Percentiles rank a stretch among this genome's conserved stretches.
Evolutionary conservation across 768 basidiomycete species (phyloP).

Genomic region (Russula emetica): DNA sequence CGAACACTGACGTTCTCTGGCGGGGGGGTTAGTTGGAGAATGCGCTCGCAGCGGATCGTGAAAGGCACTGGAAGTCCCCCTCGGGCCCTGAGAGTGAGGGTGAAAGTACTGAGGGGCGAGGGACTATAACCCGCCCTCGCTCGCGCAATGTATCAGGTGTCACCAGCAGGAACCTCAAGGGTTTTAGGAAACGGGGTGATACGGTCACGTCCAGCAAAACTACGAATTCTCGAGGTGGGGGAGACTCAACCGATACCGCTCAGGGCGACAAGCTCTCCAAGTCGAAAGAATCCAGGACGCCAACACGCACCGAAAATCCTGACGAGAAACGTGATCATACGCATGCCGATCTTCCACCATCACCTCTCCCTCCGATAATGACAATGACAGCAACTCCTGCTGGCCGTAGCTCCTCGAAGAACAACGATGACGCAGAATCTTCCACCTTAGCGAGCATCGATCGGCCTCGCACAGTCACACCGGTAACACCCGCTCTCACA

Average conservation of each 20-base stretch:
- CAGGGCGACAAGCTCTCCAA: constrained; percentile 27
- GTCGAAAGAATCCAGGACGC: constrained; percentile 5
- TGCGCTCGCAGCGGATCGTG: constrained; percentile 60
- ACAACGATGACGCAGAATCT: not conserved
- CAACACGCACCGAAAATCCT: constrained; percentile 13
- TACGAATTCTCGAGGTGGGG: constrained; percentile 35
- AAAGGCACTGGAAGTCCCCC: constrained; percentile 40
- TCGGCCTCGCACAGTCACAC: constrained; percentile 7
- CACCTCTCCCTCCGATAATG: not conserved
- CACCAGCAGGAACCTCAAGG: constrained; percentile 8
- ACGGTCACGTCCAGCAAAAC: constrained; percentile 49
- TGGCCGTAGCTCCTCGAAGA: not conserved
- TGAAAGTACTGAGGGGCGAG: constrained; percentile 38
- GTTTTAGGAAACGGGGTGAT: constrained; percentile 43
- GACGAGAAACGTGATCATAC: not conserved
- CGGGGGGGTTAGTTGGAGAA: constrained; percentile 57
- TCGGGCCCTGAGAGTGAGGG: constrained; percentile 53
- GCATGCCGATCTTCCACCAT: too few species aligned
- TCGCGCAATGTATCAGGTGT: constrained; percentile 38
- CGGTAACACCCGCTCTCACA: constrained; percentile 28
- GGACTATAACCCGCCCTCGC: constrained; percentile 28
- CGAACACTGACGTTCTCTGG: constrained; percentile 6
- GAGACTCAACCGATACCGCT: constrained; percentile 35
- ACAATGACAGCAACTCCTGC: too few species aligned
- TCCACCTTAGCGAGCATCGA: not conserved